phyloP scores from a whole-genome alignment of 2,329 filamentous ascomycete species.

The Trichoderma guizhouense region DNA sequence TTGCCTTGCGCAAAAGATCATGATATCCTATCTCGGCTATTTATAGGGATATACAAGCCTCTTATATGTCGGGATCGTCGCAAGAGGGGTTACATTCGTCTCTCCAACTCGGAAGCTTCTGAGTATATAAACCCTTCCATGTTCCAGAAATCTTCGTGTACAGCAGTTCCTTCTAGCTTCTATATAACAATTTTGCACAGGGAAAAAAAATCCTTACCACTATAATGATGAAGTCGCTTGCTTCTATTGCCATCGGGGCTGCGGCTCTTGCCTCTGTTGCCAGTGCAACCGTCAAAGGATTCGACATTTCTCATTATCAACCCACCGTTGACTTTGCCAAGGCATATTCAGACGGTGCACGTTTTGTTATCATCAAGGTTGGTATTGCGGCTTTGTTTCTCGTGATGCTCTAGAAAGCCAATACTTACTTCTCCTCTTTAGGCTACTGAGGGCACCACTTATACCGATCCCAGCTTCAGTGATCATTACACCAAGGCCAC shows the following conservation, averaged over 20 bases:
- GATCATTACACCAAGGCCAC: slow-evolving; percentile 49
- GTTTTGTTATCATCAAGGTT: slow-evolving; percentile 46
- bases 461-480: slow-evolving; percentile 44
- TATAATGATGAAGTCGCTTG: neutral
- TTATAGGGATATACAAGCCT: neutral
- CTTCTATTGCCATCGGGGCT: neutral
- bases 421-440: slow-evolving; percentile 22
- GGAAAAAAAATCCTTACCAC: neutral
- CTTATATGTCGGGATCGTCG: neutral
- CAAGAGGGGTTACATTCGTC: neutral
- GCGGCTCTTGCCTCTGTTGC: slow-evolving; percentile 16
- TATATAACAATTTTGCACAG: neutral
- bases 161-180: neutral
- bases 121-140: neutral
- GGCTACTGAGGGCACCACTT: slow-evolving; percentile 52
- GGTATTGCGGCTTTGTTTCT: neutral
- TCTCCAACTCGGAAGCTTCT: neutral
- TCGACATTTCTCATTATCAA: slow-evolving; percentile 43
- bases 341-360: slow-evolving; percentile 38
- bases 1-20: neutral
- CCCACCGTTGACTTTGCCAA: slow-evolving; percentile 35
- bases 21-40: neutral
- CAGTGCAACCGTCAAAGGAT: slow-evolving; percentile 33
- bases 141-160: neutral
- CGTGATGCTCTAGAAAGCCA: neutral